Evolutionary conservation across 2,329 filamentous ascomycete species (phyloP), one percentile per base, ranked within the genome.

Genomic region (Cordyceps javanica): DNA sequence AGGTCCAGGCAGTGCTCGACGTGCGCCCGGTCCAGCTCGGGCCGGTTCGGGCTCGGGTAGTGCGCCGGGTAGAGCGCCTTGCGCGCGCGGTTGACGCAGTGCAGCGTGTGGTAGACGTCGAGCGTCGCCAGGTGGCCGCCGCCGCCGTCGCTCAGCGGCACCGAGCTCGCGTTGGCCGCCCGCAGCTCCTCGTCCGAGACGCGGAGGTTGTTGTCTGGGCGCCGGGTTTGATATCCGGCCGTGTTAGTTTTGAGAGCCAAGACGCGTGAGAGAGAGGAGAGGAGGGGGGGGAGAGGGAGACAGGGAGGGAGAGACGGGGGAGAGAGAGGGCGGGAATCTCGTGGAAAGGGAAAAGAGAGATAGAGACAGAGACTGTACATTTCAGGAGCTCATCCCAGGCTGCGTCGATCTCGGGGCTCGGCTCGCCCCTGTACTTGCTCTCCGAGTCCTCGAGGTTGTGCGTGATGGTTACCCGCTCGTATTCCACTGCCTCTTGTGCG

Each of bases 1-100:
- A 60, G 49, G 25, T 62, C 60, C 28, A 62, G 54, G 44, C 60
- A 62, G 53, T 62, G 60, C 23, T 61, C 59, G 39, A 45, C 42
- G 42, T 45, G 42, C 11, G 42, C 42, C 23, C 42, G 42, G 23
- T 45, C 42, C 13, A 45, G 53, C 21, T 51, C 58, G 16, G 53
- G 41, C 14, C 32, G 44, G 46, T 59, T 56, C 9, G 52, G 52
- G 34, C 50, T 45, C 32, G 46, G 36, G 38, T 59, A 59, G 58
- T 59, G 57, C 36, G 55, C 46, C 19, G 52, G 49, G 58, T 59
- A 59, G 14, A 50, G 48, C 30, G 52, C 55, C 34, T 59, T 56
- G 52, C 58, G 58, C 23, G 55, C 42, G 38, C 49, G 48, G 58
- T 59, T 59, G 28, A 59, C 52, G 46, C 58, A 59, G 53, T 59